These are phyloP conservation scores for Coniosporium uncinatum DNA, from an alignment of 2,329 filamentous ascomycete species.

Conservation along the genomic window DNA sequence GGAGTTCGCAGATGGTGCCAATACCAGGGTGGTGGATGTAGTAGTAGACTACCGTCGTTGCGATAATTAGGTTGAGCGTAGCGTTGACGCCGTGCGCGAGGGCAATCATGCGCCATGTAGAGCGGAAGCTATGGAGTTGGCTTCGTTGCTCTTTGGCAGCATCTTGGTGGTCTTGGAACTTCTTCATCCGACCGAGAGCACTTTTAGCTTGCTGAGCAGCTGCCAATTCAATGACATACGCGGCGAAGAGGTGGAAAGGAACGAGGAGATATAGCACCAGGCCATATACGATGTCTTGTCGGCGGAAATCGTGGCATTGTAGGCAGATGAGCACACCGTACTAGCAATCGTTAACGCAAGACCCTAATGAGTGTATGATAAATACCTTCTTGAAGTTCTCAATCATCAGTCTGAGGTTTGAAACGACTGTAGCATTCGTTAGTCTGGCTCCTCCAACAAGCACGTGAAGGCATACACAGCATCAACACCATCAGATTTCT, in stretches of 20 bases:
- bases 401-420: slow-evolving; percentile 90
- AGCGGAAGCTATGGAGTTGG: slow-evolving; percentile 57
- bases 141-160: slow-evolving; percentile 49
- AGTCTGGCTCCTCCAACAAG: background rate
- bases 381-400: slow-evolving; percentile 91
- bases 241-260: slow-evolving; percentile 84
- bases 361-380: slow-evolving; percentile 7
- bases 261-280: slow-evolving; percentile 79
- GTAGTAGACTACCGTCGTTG: slow-evolving; percentile 84
- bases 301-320: slow-evolving; percentile 81
- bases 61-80: slow-evolving; percentile 72
- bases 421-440: slow-evolving; percentile 62
- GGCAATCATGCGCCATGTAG: slow-evolving; percentile 75
- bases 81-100: slow-evolving; percentile 81
- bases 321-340: slow-evolving; percentile 95
- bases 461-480: slow-evolving; percentile 52
- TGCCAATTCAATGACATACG: slow-evolving; percentile 82
- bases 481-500: slow-evolving; percentile 96
- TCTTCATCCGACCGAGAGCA: slow-evolving; percentile 52
- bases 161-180: slow-evolving; percentile 26
- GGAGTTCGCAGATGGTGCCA: slow-evolving; percentile 83
- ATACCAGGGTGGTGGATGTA: slow-evolving; percentile 91
- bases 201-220: slow-evolving; percentile 75
- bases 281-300: slow-evolving; percentile 71
- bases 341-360: slow-evolving; percentile 34